Percentiles rank a stretch among this genome's conserved stretches.
Conservation (phyloP, 2,329 filamentous ascomycete species). For the Beauveria asiatica region DNA sequence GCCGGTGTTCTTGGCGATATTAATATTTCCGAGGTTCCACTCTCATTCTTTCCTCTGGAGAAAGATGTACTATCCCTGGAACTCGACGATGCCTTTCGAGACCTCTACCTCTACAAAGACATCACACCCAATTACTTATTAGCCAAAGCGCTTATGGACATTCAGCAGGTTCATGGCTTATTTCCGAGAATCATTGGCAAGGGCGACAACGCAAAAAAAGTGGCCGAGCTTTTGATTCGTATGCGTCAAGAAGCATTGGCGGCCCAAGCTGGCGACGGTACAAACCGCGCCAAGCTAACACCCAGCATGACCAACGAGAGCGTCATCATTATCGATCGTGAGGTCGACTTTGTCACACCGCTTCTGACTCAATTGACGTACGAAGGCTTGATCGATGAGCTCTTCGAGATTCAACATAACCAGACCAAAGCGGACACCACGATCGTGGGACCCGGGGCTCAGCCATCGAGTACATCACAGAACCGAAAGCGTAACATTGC, state of each 20-base stretch:
- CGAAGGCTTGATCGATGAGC: slow-evolving; percentile 89
- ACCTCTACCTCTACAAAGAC: slow-evolving; percentile 85
- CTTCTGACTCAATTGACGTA: slow-evolving; percentile 94
- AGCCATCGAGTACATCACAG: slow-evolving; percentile 47
- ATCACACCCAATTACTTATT: slow-evolving; percentile 83
- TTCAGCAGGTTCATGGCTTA: slow-evolving; percentile 84
- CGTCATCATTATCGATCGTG: slow-evolving; percentile 88
- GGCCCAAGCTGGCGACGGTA: slow-evolving; percentile 61
- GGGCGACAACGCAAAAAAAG: slow-evolving; percentile 82
- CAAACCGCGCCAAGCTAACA: slow-evolving; percentile 57
- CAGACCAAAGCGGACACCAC: slow-evolving; percentile 89
- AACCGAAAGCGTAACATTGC: slow-evolving; percentile 77
- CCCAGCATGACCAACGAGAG: slow-evolving; percentile 86
- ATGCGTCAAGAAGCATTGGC: slow-evolving; percentile 87
- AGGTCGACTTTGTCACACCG: slow-evolving; percentile 86
- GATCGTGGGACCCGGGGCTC: slow-evolving; percentile 67
- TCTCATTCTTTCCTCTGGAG: slow-evolving; percentile 88
- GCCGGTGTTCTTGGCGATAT: slow-evolving; percentile 88
- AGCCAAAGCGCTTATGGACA: slow-evolving; percentile 85
- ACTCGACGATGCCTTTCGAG: slow-evolving; percentile 75
- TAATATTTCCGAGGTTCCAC: slow-evolving; percentile 75
- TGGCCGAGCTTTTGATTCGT: slow-evolving; percentile 77
- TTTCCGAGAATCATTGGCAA: slow-evolving; percentile 94
- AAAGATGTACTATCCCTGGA: slow-evolving; percentile 87
- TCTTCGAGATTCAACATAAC: slow-evolving; percentile 86